phyloP scores from a whole-genome alignment of 495 filamentous ascomycete species.

The Clohesyomyces aquaticus region DNA sequence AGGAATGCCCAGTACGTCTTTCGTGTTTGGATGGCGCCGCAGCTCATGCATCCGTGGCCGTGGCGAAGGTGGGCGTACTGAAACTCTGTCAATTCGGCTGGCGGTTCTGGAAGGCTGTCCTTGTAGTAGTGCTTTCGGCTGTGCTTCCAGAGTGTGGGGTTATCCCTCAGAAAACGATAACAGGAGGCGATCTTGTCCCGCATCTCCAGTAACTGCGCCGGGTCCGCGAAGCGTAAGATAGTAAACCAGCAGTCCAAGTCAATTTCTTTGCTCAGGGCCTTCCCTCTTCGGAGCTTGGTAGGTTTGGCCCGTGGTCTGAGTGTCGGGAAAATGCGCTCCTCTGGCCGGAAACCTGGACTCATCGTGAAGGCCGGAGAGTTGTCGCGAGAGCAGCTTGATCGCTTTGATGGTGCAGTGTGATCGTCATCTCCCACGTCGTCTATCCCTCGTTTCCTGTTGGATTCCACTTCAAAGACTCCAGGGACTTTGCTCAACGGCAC shows the following conservation, averaged over 20 bases:
- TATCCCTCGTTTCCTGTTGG: constrained; percentile 11
- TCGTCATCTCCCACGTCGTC: constrained; percentile 10
- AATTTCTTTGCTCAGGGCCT: constrained; percentile 20
- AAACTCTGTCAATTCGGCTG: constrained; percentile 40
- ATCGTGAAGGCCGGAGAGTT: not conserved
- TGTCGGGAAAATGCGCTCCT: not conserved
- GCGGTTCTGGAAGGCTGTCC: constrained; percentile 35
- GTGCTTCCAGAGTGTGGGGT: constrained; percentile 37
- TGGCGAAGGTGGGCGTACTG: constrained; percentile 44
- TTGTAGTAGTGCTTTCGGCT: constrained; percentile 37
- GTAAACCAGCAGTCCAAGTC: constrained; percentile 36
- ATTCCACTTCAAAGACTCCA: not conserved
- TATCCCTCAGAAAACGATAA: constrained; percentile 30
- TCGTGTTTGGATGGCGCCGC: constrained; percentile 29
- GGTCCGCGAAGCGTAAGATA: constrained; percentile 37
- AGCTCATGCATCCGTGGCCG: constrained; percentile 44
- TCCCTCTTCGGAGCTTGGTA: constrained; percentile 31
- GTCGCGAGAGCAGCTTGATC: not conserved
- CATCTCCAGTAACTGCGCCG: constrained; percentile 33
- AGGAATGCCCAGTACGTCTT: constrained; percentile 47
- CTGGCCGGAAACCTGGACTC: not conserved
- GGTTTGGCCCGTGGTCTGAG: constrained; percentile 16
- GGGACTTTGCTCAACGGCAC: constrained; percentile 14
- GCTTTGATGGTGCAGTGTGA: not conserved
- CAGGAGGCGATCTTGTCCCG: constrained; percentile 35